A percentile compares a stretch with the other conserved stretches of the same genome.
phyloP scores from a whole-genome alignment of 306 rosid species.

The Abrus pulchellus region DNA sequence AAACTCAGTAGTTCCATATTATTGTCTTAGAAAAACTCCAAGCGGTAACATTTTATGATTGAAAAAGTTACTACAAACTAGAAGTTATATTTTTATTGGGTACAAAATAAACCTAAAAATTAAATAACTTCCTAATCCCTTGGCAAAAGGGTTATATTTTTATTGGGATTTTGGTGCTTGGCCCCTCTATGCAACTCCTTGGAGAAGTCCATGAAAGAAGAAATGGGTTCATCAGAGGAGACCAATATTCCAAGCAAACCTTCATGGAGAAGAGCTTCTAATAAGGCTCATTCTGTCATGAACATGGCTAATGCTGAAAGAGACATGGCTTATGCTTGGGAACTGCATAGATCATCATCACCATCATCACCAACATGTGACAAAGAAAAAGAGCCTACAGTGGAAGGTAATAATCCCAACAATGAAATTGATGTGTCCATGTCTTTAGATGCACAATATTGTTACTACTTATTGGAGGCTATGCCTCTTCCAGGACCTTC shows the following conservation, averaged over 20 bases:
- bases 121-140: slow-evolving; percentile 28
- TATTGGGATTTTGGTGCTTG: slow-evolving; percentile 3
- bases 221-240: slow-evolving; percentile 37
- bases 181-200: not conserved
- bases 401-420: slow-evolving; percentile 36
- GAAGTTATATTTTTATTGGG: not conserved
- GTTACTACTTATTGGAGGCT: slow-evolving; percentile 63
- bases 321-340: slow-evolving; percentile 54
- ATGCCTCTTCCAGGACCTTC: slow-evolving; percentile 70
- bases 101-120: not conserved
- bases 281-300: not conserved
- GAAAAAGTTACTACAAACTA: not conserved
- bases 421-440: slow-evolving; percentile 42
- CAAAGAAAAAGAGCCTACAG: slow-evolving; percentile 1
- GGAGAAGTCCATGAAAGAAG: slow-evolving; percentile 28
- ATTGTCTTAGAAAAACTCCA: too few relatives aligned
- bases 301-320: slow-evolving; percentile 50
- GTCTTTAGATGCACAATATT: slow-evolving; percentile 46
- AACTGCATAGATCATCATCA: slow-evolving; percentile 43
- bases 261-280: slow-evolving; percentile 43
- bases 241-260: slow-evolving; percentile 24
- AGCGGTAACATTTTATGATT: not conserved
- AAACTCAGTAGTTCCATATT: not conserved
- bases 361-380: slow-evolving; percentile 39
- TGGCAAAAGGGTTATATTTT: not conserved